phyloP scores from a whole-genome alignment of 441 rosid species.

The Corymbia citriodora region DNA sequence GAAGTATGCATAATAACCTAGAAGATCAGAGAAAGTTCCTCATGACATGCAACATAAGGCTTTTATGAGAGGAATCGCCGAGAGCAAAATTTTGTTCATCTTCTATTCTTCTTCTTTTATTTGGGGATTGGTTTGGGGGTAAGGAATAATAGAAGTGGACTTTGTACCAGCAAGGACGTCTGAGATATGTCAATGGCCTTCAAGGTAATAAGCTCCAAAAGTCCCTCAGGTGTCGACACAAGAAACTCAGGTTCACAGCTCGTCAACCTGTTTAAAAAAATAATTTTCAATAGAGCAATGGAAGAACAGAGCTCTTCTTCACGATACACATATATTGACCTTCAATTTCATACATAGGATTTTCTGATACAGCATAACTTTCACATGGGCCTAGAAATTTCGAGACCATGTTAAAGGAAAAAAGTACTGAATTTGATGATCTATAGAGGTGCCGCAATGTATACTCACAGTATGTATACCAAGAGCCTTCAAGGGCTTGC shows the following conservation, averaged over 20 bases:
- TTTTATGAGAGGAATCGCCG: not conserved
- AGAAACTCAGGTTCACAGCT: slow-evolving; percentile 90
- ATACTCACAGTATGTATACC: slow-evolving; percentile 88
- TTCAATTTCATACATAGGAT: not conserved
- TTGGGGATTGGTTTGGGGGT: not conserved
- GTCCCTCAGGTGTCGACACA: slow-evolving; percentile 82
- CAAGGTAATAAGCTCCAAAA: slow-evolving; percentile 61
- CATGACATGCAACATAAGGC: not conserved
- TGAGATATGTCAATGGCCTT: slow-evolving; percentile 69
- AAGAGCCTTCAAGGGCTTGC: slow-evolving; percentile 76
- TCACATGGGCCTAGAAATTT: not conserved
- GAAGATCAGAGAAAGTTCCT: not conserved
- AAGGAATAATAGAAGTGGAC: not conserved
- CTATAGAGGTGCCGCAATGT: slow-evolving; percentile 65
- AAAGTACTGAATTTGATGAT: slow-evolving; percentile 79
- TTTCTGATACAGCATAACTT: not conserved
- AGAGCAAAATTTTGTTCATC: not conserved
- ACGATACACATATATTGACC: not conserved
- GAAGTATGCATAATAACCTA: not conserved
- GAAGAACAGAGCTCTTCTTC: not conserved
- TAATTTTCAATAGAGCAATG: not conserved
- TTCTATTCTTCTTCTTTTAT: not conserved
- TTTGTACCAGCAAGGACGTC: slow-evolving; percentile 71
- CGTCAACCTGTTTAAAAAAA: slow-evolving; percentile 40
- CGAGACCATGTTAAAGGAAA: not conserved